Conservation (phyloP, 2,329 filamentous ascomycete species). For the Exophiala lecanii-corni region DNA sequence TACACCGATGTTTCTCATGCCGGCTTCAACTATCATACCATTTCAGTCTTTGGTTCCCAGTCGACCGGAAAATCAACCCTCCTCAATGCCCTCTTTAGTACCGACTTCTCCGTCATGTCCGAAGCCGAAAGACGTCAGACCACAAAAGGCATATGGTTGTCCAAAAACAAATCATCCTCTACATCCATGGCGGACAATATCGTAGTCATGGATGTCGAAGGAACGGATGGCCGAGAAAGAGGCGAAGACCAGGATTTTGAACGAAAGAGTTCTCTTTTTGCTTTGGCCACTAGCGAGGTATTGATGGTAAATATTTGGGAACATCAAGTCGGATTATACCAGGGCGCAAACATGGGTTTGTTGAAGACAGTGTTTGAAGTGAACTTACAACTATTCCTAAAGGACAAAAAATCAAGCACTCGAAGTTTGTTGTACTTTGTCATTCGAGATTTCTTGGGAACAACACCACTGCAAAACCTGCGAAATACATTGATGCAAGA, state of each 20-base stretch:
- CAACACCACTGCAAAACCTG: constrained; percentile 83
- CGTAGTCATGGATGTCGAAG: constrained; percentile 98
- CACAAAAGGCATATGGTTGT: constrained; percentile 99
- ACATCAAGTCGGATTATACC: constrained; percentile 95
- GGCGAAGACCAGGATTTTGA: constrained; percentile 99
- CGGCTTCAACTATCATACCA: constrained; percentile 98
- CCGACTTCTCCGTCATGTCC: constrained; percentile 95
- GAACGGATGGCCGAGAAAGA: constrained; percentile 90
- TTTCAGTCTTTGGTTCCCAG: constrained; percentile 97
- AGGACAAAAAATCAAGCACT: constrained; percentile 84
- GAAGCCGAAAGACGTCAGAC: constrained; percentile 92
- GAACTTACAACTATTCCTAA: constrained; percentile 93
- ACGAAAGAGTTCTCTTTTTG: constrained; percentile 95
- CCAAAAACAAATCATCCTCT: constrained; percentile 72
- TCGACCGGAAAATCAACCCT: constrained; percentile 98
- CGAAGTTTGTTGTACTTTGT: constrained; percentile 96
- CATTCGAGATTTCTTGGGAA: constrained; percentile 92
- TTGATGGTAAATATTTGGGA: constrained; percentile 99
- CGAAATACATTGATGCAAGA: constrained; percentile 88
- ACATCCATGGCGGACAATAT: constrained; percentile 87
- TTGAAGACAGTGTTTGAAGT: constrained; percentile 99
- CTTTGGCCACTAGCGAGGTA: constrained; percentile 93
- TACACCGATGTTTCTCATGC: constrained; percentile 75
- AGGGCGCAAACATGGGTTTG: constrained; percentile 97
- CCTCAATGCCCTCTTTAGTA: constrained; percentile 92